A percentile compares a stretch with the other conserved stretches of the same genome.
phyloP scores from a whole-genome alignment of 2,329 filamentous ascomycete genomes.

The Botrytis squamosa region DNA sequence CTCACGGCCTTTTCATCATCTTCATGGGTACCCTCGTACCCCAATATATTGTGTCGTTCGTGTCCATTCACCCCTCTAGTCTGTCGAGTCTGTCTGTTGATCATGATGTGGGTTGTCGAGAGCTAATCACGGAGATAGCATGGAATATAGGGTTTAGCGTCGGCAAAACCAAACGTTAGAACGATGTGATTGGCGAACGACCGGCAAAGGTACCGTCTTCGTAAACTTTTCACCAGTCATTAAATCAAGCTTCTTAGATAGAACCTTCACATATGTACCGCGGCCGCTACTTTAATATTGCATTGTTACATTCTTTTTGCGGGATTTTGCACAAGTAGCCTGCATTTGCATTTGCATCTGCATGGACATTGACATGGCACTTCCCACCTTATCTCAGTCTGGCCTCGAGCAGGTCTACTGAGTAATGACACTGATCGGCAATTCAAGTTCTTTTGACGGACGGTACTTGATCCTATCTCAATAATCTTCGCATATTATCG shows the following conservation, averaged over 20 bases:
- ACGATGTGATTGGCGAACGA: background rate
- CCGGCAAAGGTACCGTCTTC: background rate
- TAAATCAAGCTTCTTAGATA: background rate
- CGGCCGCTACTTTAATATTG: constrained; percentile 8
- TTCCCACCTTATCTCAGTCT: background rate
- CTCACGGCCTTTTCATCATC: background rate
- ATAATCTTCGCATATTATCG: background rate
- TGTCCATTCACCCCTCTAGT: background rate
- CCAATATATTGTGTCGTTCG: background rate
- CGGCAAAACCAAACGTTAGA: background rate
- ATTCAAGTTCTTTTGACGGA: background rate
- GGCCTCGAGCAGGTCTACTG: background rate
- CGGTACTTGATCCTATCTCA: constrained; percentile 1
- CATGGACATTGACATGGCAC: background rate
- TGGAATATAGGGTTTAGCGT: constrained; percentile 8
- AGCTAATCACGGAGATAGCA: background rate
- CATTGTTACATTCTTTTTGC: constrained; percentile 8
- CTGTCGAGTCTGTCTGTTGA: background rate
- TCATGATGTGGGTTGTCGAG: background rate
- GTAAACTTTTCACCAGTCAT: background rate
- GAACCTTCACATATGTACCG: constrained; percentile 13
- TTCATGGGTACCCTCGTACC: background rate
- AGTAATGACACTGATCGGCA: background rate
- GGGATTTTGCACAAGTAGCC: background rate
- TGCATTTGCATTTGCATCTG: background rate